Evolutionary conservation across 495 filamentous ascomycete species (phyloP).

Genomic region (Hyaloscypha bicolor): DNA sequence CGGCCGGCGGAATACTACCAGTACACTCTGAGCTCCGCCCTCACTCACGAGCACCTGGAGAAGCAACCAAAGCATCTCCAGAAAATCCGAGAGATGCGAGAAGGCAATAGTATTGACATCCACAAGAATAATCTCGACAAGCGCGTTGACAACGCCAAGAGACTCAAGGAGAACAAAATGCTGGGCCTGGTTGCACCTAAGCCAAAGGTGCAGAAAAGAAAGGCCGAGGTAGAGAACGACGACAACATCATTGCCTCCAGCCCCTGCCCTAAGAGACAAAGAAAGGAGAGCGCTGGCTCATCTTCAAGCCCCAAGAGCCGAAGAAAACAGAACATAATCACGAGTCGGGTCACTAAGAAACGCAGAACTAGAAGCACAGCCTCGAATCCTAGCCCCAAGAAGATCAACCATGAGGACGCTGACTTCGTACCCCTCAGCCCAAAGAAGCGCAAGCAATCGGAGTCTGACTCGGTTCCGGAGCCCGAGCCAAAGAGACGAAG

Average conservation of each 20-base stretch:
- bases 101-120: conserved; percentile 26
- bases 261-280: neutral
- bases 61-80: conserved; percentile 11
- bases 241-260: conserved; percentile 12
- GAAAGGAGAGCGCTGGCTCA: neutral
- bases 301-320: neutral
- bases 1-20: conserved; percentile 14
- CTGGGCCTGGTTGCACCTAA: neutral
- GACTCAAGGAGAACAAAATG: neutral
- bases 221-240: conserved; percentile 12
- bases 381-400: neutral
- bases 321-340: neutral
- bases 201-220: conserved; percentile 5
- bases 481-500: neutral
- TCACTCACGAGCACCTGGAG: conserved; percentile 23
- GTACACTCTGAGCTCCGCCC: conserved; percentile 14
- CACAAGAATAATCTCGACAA: conserved; percentile 27
- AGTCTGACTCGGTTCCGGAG: neutral
- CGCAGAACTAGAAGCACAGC: neutral
- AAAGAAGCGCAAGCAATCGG: neutral
- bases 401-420: neutral
- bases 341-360: neutral
- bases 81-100: conserved; percentile 12
- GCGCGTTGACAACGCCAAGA: conserved; percentile 1
- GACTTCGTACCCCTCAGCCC: neutral